phyloP scores from a whole-genome alignment of 2,329 filamentous ascomycete genomes.

The Phaeosphaeria sp. region DNA sequence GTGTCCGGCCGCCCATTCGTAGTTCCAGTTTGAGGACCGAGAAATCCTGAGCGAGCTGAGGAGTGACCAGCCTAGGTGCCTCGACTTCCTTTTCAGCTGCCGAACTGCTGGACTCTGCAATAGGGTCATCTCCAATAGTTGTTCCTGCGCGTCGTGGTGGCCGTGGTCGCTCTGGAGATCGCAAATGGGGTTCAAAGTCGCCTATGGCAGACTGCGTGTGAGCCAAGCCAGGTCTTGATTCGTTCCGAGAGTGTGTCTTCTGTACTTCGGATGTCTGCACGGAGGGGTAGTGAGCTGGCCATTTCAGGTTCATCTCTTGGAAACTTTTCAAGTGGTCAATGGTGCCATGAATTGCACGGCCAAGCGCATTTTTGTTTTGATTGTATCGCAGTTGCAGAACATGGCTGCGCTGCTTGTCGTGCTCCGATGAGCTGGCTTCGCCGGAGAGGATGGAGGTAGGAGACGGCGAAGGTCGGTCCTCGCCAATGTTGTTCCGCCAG shows the following conservation, averaged over 20 bases:
- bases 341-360: slow-evolving; percentile 83
- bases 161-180: slow-evolving; percentile 56
- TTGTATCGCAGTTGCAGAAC: slow-evolving; percentile 96
- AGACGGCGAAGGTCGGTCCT: slow-evolving; percentile 64
- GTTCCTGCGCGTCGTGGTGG: slow-evolving; percentile 74
- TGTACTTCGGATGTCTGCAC: slow-evolving; percentile 63
- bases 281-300: slow-evolving; percentile 95
- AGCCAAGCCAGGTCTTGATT: slow-evolving; percentile 66
- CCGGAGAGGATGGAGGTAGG: slow-evolving; percentile 60
- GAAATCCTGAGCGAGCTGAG: slow-evolving; percentile 94
- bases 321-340: slow-evolving; percentile 83
- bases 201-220: slow-evolving; percentile 68
- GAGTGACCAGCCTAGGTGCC: slow-evolving; percentile 85
- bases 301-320: slow-evolving; percentile 86
- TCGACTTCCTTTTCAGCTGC: slow-evolving; percentile 59
- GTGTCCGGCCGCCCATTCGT: slow-evolving; percentile 84
- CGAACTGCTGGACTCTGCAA: slow-evolving; percentile 74
- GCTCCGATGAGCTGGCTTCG: slow-evolving; percentile 59
- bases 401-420: slow-evolving; percentile 75
- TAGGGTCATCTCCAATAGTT: slow-evolving; percentile 63
- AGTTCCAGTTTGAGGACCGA: slow-evolving; percentile 94
- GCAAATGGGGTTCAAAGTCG: slow-evolving; percentile 52
- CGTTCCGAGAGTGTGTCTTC: slow-evolving; percentile 50
- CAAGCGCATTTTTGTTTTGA: slow-evolving; percentile 85
- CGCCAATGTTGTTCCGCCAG: slow-evolving; percentile 62